These are phyloP conservation scores for Clausena lansium DNA, from an alignment of 345 rosid genomes.

Conservation along the genomic window DNA sequence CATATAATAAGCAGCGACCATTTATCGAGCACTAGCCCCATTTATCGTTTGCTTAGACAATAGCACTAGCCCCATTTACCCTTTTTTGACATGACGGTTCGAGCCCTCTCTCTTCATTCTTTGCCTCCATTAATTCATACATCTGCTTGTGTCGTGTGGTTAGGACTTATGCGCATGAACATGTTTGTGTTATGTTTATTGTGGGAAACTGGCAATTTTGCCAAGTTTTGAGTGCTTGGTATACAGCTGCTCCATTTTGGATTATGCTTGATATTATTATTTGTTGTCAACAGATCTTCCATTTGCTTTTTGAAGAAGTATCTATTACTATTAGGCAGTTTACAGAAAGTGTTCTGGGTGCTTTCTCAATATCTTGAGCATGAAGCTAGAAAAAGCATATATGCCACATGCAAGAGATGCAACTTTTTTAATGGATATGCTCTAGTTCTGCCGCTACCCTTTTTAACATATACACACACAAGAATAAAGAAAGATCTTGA, in stretches of 20 bases:
- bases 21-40: too few relatives aligned
- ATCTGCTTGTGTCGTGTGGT: neutral
- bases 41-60: too few relatives aligned
- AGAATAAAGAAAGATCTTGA: neutral
- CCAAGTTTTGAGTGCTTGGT: neutral
- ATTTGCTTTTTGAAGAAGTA: neutral
- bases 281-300: too few relatives aligned
- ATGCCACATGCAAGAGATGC: neutral
- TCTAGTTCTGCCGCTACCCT: too few relatives aligned
- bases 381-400: too few relatives aligned
- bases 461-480: too few relatives aligned
- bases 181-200: neutral
- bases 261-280: neutral
- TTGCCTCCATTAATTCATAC: neutral
- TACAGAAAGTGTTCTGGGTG: neutral
- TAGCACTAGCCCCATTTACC: too few relatives aligned
- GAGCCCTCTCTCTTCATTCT: neutral
- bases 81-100: conserved; percentile 22
- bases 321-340: neutral
- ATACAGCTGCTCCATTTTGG: neutral
- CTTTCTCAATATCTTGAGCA: too few relatives aligned
- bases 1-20: conserved; percentile 4
- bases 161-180: neutral
- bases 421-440: neutral
- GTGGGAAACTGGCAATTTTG: neutral